These are phyloP conservation scores for Irpex sp. DNA, from an alignment of 1,284 basidiomycete genomes.

Conservation along the genomic window DNA sequence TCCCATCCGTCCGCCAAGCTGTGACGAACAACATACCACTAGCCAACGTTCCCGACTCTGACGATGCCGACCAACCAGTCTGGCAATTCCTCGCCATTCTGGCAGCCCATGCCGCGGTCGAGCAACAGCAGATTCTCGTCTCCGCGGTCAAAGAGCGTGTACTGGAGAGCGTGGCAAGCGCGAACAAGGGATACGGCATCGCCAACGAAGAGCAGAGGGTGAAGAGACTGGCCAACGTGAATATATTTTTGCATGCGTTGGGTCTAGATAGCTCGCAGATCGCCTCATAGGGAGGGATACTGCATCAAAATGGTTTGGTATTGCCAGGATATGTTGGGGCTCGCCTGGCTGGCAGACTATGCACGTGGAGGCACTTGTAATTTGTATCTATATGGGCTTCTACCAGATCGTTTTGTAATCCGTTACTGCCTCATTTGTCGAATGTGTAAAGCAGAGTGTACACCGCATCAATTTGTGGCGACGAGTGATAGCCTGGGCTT, in stretches of 20 bases:
- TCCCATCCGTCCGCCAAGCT: constrained; percentile 89
- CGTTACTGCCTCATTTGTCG: no score
- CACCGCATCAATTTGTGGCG: no score
- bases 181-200: constrained; percentile 77
- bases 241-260: constrained; percentile 87
- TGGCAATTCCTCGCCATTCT: constrained; percentile 94
- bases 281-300: constrained; percentile 30
- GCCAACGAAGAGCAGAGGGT: constrained; percentile 72
- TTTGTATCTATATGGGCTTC: not conserved
- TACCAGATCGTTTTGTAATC: no score
- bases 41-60: constrained; percentile 50
- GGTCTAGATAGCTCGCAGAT: constrained; percentile 89
- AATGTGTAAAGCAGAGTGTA: no score
- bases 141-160: constrained; percentile 92
- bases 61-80: constrained; percentile 89
- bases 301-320: not conserved
- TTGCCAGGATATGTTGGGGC: not conserved
- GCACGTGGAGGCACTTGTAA: not conserved
- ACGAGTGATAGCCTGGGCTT: no score
- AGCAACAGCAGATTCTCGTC: constrained; percentile 91
- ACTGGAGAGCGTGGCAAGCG: constrained; percentile 85
- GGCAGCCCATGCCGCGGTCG: constrained; percentile 86
- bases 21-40: constrained; percentile 44
- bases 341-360: not conserved
- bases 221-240: constrained; percentile 83